phyloP scores from a whole-genome alignment of 2,329 filamentous ascomycete genomes.

The Neonectria coccinea region DNA sequence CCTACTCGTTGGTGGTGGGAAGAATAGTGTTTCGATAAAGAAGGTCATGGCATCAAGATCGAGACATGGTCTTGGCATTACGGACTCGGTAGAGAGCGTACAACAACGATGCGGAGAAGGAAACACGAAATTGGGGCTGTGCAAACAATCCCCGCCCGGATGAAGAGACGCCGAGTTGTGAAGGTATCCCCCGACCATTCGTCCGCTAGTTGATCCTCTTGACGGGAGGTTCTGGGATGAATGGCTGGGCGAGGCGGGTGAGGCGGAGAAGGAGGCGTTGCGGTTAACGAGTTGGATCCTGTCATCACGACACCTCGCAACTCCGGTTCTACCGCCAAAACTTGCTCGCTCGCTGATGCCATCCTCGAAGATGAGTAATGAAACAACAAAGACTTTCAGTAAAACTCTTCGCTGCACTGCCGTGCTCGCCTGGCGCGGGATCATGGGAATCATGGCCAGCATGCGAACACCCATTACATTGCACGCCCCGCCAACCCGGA shows the following conservation, averaged over 20 bases:
- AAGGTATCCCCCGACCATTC: neutral
- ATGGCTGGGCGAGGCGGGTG: neutral
- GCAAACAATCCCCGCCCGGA: constrained; percentile 10
- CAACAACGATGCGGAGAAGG: neutral
- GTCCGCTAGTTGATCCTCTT: neutral
- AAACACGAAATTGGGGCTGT: neutral
- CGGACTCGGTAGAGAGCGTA: neutral
- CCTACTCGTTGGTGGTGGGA: neutral
- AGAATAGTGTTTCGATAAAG: neutral
- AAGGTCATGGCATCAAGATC: neutral
- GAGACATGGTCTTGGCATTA: neutral
- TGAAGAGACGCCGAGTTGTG: neutral
- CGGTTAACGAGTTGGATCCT: neutral
- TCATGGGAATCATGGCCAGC: neutral
- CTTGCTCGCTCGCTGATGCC: neutral
- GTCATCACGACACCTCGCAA: neutral
- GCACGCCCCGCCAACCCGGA: neutral
- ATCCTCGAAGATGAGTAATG: neutral
- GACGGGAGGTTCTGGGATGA: neutral
- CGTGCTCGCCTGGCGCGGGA: neutral
- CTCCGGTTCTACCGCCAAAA: neutral
- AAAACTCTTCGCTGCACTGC: neutral
- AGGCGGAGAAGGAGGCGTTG: neutral
- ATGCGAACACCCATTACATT: too few species aligned
- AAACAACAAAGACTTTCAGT: neutral